Percentiles rank a stretch among this genome's conserved stretches.
These are phyloP conservation scores for Lecanicillium sp. DNA, from an alignment of 2,329 filamentous ascomycete genomes.

Conservation along the genomic window DNA sequence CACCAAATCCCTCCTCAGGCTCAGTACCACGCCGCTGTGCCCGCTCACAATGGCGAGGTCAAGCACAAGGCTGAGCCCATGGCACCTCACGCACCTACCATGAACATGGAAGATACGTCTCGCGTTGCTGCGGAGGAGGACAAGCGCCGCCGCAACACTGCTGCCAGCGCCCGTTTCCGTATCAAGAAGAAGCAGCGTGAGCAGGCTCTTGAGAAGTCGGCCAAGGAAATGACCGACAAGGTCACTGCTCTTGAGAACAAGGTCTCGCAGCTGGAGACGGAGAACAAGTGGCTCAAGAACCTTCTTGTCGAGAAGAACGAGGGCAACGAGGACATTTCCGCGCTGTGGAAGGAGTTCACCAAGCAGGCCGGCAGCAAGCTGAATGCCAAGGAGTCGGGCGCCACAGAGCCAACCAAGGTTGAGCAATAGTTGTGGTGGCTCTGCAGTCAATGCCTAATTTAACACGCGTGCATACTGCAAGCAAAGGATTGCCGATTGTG, in stretches of 20 bases:
- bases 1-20: conserved; percentile 21
- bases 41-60: conserved; percentile 25
- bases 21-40: conserved; percentile 20
- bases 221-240: conserved; percentile 79
- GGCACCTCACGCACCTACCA: conserved; percentile 30
- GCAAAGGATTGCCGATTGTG: too few species aligned
- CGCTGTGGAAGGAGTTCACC: conserved; percentile 44
- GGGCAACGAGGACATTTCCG: conserved; percentile 43
- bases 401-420: conserved; percentile 12
- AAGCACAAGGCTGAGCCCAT: conserved; percentile 39
- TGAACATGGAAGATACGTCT: conserved; percentile 62
- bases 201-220: conserved; percentile 71
- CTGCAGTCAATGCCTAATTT: not conserved
- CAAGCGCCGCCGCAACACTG: conserved; percentile 82
- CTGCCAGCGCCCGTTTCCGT: conserved; percentile 80
- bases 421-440: conserved; percentile 13
- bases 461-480: not conserved
- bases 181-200: conserved; percentile 96
- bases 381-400: conserved; percentile 18
- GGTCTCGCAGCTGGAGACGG: conserved; percentile 70
- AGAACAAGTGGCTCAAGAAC: conserved; percentile 77
- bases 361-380: conserved; percentile 26
- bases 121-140: conserved; percentile 77
- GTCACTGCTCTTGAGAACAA: conserved; percentile 64
- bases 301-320: conserved; percentile 77